phyloP scores from a whole-genome alignment of 257 asterid genomes.

The Solanum habrochaites region DNA sequence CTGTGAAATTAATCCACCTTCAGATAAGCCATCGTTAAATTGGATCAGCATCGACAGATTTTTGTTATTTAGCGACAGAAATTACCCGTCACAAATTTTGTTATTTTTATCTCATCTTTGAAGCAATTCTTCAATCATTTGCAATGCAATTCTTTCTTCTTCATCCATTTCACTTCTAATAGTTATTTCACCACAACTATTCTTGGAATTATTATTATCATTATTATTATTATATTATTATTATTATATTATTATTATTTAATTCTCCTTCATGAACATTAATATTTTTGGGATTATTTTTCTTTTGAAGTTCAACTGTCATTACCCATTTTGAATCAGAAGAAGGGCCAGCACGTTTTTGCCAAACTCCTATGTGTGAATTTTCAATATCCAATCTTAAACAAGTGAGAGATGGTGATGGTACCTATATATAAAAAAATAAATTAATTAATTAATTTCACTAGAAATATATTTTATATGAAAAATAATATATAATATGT shows the following conservation, averaged over 20 bases:
- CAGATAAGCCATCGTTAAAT: background rate
- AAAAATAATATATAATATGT: no score
- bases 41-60: background rate
- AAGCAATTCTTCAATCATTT: slow-evolving; percentile 82
- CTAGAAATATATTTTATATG: background rate
- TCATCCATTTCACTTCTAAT: slow-evolving; percentile 38
- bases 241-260: background rate
- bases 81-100: background rate
- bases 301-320: slow-evolving; percentile 63
- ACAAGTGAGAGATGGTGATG: slow-evolving; percentile 82
- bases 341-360: slow-evolving; percentile 77
- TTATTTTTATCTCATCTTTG: background rate
- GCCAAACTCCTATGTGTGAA: slow-evolving; percentile 91
- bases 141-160: slow-evolving; percentile 62
- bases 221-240: background rate
- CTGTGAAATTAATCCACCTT: background rate
- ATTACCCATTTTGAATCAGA: slow-evolving; percentile 82
- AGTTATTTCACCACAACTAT: background rate
- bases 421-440: slow-evolving; percentile 1
- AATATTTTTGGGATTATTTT: background rate
- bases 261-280: background rate
- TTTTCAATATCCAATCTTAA: slow-evolving; percentile 71
- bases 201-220: background rate
- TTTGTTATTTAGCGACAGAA: background rate
- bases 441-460: background rate